A percentile compares a stretch with the other conserved stretches of the same genome.
Evolutionary conservation across 2,329 filamentous ascomycete species (phyloP).

Genomic region (Neofusicoccum sp.): DNA sequence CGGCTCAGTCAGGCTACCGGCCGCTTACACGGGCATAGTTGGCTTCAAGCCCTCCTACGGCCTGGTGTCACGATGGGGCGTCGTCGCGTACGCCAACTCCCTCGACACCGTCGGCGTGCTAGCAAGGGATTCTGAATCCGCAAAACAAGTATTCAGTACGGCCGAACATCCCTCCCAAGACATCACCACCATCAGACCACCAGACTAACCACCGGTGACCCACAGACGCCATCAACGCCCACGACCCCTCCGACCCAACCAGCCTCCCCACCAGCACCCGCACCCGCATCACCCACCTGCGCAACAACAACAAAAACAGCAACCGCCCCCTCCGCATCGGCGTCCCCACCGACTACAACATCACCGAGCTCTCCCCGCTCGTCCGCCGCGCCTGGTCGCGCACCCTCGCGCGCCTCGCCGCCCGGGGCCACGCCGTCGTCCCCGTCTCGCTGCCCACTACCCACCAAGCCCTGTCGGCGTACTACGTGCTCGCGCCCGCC

Average conservation of each 20-base stretch:
- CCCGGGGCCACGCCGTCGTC: constrained; percentile 68
- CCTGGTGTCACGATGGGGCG: constrained; percentile 78
- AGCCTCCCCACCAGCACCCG: constrained; percentile 61
- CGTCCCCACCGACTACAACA: constrained; percentile 77
- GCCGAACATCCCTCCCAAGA: constrained; percentile 15
- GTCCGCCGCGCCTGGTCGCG: constrained; percentile 69
- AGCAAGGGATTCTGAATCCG: constrained; percentile 54
- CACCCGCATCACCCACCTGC: constrained; percentile 31
- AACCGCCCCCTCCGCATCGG: constrained; percentile 51
- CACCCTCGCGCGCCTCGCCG: constrained; percentile 59
- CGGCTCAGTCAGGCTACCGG: constrained; percentile 81
- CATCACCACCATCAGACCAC: not conserved
- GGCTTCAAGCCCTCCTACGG: constrained; percentile 94
- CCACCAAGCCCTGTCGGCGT: constrained; percentile 80
- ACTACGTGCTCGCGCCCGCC: constrained; percentile 92
- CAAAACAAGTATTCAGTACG: constrained; percentile 38
- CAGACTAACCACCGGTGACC: not conserved
- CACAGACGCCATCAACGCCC: constrained; percentile 52
- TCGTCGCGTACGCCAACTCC: constrained; percentile 89
- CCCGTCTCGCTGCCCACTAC: constrained; percentile 81
- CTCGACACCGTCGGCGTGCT: constrained; percentile 85
- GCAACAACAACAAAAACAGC: not conserved
- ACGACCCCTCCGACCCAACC: constrained; percentile 74
- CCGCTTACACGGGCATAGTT: constrained; percentile 77
- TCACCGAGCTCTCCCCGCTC: constrained; percentile 68